Conservation (phyloP, 2,329 filamentous ascomycete genomes). For the Aspergillus bombycis region DNA sequence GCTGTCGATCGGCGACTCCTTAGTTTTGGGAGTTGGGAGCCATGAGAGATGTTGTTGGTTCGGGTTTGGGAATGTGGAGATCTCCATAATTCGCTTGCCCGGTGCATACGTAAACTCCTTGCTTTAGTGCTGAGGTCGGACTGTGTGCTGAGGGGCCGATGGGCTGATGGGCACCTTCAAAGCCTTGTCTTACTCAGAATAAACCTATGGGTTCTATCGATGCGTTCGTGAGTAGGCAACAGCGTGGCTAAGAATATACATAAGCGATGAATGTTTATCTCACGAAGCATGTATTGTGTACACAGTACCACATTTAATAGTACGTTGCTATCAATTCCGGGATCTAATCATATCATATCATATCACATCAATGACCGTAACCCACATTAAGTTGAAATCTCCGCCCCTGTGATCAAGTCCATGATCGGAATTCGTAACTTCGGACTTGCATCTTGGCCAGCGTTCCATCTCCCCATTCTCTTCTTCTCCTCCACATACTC, state of each 20-base stretch:
- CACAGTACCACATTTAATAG: no score
- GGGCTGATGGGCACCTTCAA: neutral
- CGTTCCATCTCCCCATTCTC: neutral
- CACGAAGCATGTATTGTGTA: neutral
- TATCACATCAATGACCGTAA: neutral
- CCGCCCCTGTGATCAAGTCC: neutral
- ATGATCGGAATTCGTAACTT: neutral
- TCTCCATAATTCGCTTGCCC: neutral
- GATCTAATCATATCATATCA: neutral
- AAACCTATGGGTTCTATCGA: neutral
- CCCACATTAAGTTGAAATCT: neutral
- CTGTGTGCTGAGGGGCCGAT: neutral
- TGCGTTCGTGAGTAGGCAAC: neutral
- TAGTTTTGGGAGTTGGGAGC: neutral
- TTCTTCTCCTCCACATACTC: neutral
- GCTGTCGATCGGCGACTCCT: neutral
- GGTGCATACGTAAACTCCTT: slow-evolving; percentile 1
- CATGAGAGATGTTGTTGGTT: neutral
- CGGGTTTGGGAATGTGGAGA: neutral
- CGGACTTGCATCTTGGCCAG: neutral
- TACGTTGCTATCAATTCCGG: neutral
- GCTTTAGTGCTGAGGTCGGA: neutral
- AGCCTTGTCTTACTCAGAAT: neutral
- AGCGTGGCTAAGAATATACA: neutral
- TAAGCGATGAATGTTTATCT: neutral